A percentile compares a stretch with the other conserved stretches of the same genome.
These are phyloP conservation scores for Chrysosporium queenslandicum DNA, from an alignment of 2,329 filamentous ascomycete species.

Conservation along the genomic window DNA sequence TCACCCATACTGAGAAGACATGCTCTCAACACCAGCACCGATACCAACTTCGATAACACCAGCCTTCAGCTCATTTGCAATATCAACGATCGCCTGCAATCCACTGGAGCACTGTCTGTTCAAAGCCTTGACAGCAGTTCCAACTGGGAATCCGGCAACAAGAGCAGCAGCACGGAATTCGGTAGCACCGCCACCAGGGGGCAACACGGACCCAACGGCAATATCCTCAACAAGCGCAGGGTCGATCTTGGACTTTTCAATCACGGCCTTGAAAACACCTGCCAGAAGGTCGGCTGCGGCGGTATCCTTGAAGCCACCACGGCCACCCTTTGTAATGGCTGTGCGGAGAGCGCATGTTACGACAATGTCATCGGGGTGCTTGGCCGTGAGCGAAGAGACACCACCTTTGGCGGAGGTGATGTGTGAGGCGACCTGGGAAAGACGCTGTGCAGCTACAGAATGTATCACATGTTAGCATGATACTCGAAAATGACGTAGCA, in stretches of 20 bases:
- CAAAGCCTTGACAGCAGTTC: constrained; percentile 71
- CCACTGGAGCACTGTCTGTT: constrained; percentile 94
- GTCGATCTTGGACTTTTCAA: constrained; percentile 80
- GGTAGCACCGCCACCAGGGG: constrained; percentile 87
- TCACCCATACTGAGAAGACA: constrained; percentile 84
- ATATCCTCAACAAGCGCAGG: constrained; percentile 84
- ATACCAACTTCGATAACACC: constrained; percentile 95
- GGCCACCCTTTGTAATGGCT: constrained; percentile 83
- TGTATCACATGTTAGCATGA: constrained; percentile 19
- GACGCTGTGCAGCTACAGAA: constrained; percentile 45
- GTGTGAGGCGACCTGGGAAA: constrained; percentile 50
- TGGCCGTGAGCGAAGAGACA: constrained; percentile 29
- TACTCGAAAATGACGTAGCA: constrained; percentile 10
- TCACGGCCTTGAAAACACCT: constrained; percentile 68
- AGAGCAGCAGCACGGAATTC: constrained; percentile 91
- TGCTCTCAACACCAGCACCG: constrained; percentile 92
- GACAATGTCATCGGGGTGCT: constrained; percentile 62
- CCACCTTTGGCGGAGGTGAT: constrained; percentile 36
- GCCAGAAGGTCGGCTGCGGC: constrained; percentile 73
- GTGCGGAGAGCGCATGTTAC: constrained; percentile 87
- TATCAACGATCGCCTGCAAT: constrained; percentile 82
- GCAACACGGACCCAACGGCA: constrained; percentile 79
- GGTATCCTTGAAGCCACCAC: constrained; percentile 94
- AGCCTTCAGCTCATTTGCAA: constrained; percentile 80
- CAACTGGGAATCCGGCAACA: constrained; percentile 80